A percentile compares a stretch with the other conserved stretches of the same genome.
Evolutionary conservation across 164 flowering plant genomes (phyloP).

Genomic region (Vitis amurensis): DNA sequence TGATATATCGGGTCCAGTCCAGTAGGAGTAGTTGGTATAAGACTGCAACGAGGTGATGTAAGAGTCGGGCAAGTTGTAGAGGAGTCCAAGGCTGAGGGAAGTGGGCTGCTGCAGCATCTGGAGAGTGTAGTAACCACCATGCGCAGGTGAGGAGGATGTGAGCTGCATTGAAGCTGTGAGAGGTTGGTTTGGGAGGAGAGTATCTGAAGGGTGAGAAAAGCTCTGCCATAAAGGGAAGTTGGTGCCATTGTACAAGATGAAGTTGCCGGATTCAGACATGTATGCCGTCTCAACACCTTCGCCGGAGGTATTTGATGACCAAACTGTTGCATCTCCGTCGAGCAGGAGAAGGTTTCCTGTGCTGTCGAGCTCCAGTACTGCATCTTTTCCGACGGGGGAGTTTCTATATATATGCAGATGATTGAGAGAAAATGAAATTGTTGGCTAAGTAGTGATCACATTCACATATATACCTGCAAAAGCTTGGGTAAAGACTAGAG

Average conservation of each 20-base stretch:
- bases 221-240: conserved; percentile 55
- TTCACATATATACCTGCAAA: conserved; percentile 36
- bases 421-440: conserved; percentile 47
- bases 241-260: conserved; percentile 43
- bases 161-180: conserved; percentile 59
- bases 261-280: conserved; percentile 79
- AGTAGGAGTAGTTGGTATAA: conserved; percentile 65
- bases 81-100: conserved; percentile 69
- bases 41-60: conserved; percentile 19
- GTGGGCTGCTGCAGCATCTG: conserved; percentile 86
- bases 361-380: conserved; percentile 62
- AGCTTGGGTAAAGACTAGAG: conserved; percentile 26
- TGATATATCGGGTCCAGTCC: conserved; percentile 72
- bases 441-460: conserved; percentile 28
- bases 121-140: conserved; percentile 65
- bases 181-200: conserved; percentile 81
- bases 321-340: conserved; percentile 40
- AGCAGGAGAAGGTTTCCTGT: conserved; percentile 73
- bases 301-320: conserved; percentile 76
- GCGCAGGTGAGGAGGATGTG: conserved; percentile 45
- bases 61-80: conserved; percentile 57
- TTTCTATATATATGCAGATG: conserved; percentile 54
- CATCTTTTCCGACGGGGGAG: conserved; percentile 66
- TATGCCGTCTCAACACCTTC: conserved; percentile 42
- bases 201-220: conserved; percentile 83